A percentile compares a stretch with the other conserved stretches of the same genome.
phyloP scores from a whole-genome alignment of 257 asterid genomes.

The Plantago major region DNA sequence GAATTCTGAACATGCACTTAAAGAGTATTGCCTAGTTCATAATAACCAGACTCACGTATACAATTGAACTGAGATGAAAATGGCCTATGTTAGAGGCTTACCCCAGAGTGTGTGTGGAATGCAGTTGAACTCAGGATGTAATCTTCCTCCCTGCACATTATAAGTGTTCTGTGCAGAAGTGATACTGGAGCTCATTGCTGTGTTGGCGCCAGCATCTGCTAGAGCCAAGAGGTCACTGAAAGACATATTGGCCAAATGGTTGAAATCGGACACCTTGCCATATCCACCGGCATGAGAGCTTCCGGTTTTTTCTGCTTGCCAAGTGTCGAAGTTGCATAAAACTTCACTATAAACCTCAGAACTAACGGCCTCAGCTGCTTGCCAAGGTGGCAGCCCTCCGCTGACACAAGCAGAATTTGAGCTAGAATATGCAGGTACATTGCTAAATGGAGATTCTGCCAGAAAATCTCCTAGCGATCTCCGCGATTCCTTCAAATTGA shows the following conservation, averaged over 20 bases:
- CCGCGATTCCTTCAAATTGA: conserved; percentile 21
- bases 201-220: conserved; percentile 34
- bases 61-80: not conserved
- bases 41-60: not conserved
- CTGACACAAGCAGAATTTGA: conserved; percentile 16
- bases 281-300: conserved; percentile 19
- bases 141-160: conserved; percentile 21
- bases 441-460: conserved; percentile 22
- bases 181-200: conserved; percentile 16
- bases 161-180: conserved; percentile 17
- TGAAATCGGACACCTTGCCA: conserved; percentile 20
- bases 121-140: conserved; percentile 9
- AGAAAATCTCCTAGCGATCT: conserved; percentile 11
- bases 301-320: conserved; percentile 24
- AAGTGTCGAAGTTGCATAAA: conserved; percentile 18
- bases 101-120: conserved; percentile 19
- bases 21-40: not conserved
- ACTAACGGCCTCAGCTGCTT: conserved; percentile 7
- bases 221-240: conserved; percentile 37
- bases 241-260: conserved; percentile 28
- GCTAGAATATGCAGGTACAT: conserved; percentile 22
- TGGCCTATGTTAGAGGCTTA: conserved; percentile 19
- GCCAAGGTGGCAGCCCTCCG: conserved; percentile 10
- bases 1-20: too few species aligned
- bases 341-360: conserved; percentile 20